Percentiles rank a stretch among this genome's conserved stretches.
These are phyloP conservation scores for Cicer cuneatum DNA, from an alignment of 306 rosid species.

Conservation along the genomic window DNA sequence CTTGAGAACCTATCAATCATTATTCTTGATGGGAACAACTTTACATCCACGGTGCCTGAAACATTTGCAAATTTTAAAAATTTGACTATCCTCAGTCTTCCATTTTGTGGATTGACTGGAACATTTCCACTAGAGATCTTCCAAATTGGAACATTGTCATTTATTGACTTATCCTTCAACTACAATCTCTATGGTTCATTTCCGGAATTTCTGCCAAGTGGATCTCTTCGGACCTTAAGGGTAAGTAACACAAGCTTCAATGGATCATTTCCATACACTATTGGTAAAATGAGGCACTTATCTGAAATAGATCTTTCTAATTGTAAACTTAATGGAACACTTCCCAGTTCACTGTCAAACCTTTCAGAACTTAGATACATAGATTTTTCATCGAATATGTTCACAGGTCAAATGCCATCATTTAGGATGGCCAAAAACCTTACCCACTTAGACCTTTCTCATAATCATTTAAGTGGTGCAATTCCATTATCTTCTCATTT, in stretches of 20 bases:
- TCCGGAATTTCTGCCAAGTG: slow-evolving; percentile 31
- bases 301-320: slow-evolving; percentile 37
- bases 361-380: slow-evolving; percentile 44
- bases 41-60: slow-evolving; percentile 48
- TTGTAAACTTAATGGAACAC: slow-evolving; percentile 39
- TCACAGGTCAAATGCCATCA: slow-evolving; percentile 53
- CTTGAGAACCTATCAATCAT: slow-evolving; percentile 42
- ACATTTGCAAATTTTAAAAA: slow-evolving; percentile 35
- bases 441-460: slow-evolving; percentile 47
- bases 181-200: slow-evolving; percentile 38
- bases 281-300: slow-evolving; percentile 39
- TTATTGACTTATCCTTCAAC: slow-evolving; percentile 48
- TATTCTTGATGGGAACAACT: slow-evolving; percentile 38
- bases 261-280: slow-evolving; percentile 43
- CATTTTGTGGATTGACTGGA: slow-evolving; percentile 34
- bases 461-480: slow-evolving; percentile 46
- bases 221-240: slow-evolving; percentile 41
- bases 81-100: slow-evolving; percentile 32
- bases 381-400: slow-evolving; percentile 47
- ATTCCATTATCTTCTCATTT: slow-evolving; percentile 44
- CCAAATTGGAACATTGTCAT: slow-evolving; percentile 24
- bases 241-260: slow-evolving; percentile 44
- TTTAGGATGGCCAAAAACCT: slow-evolving; percentile 41
- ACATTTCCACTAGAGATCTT: slow-evolving; percentile 48
- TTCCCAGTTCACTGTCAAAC: slow-evolving; percentile 49